Evolutionary conservation across 2,329 filamentous ascomycete genomes (phyloP), one percentile per base, ranked within the genome.

Genomic region (Aspergillus cejpii): DNA sequence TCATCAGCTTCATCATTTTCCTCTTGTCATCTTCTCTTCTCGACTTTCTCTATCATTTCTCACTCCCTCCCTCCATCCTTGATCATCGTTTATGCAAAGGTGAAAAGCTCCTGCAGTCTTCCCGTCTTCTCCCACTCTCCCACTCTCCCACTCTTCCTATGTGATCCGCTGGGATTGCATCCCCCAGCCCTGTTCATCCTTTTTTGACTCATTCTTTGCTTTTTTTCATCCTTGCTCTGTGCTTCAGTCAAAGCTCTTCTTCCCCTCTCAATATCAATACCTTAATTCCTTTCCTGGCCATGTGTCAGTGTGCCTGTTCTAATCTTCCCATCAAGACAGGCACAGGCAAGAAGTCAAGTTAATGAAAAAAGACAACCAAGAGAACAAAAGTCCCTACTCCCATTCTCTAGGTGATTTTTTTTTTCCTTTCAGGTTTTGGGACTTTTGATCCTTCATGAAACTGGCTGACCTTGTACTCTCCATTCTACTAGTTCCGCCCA

Each of bases 221-320:
- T 24, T 39, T 24, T 27, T 11, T 29, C 17, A 23, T 17, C 37
- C 41, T 41, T 45, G 37, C 41, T 41, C 45, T 43, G 36, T 45
- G 24, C 34, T 41, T 52, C 47, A 17, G 12, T 14, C 40, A 29
- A 40, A 37, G 23, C 8, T 28, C 23, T 23, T 37, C 39, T 24
- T 31, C n/a, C 14, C 8, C 12, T n/a, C 26, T 42, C 29, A 15
- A n/a, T 34, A 15, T 15, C 10, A 7, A 6, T 7, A 31, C 19
- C 28, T 31, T 20, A 20, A 21, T 28, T 36, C 24, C 41, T 26
- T n/a, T 39, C 50, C 51, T 53, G 59, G 55, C 56, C 56, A 60
- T 60, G 59, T 60, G 58, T 52, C 52, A 54, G 58, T 61, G 55
- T 58, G 59, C 61, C 58, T 62, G 58, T 54, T 56, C 59, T 54